Percentiles rank a stretch among this genome's conserved stretches.
Conservation (phyloP, 2,329 filamentous ascomycete species). For the Ascochyta lentis region DNA sequence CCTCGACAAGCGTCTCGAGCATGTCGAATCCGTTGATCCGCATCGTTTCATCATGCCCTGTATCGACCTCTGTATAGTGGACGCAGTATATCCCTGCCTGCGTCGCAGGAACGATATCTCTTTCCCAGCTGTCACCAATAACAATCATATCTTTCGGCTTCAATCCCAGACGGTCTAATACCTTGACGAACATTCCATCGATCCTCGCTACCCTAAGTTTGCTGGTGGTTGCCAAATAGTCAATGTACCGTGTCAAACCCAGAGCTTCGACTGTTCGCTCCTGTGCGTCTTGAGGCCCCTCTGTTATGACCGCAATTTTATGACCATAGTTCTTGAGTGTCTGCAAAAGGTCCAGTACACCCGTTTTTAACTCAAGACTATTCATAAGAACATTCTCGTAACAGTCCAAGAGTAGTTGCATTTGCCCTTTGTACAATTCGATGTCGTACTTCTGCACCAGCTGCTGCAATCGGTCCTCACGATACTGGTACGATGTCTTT, state of each 20-base stretch:
- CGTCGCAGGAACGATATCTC: constrained; percentile 21
- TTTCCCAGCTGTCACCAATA: constrained; percentile 23
- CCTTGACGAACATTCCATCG: not conserved
- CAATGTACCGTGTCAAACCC: constrained; percentile 34
- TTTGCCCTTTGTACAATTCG: constrained; percentile 37
- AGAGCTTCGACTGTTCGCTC: constrained; percentile 52
- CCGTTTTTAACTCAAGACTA: constrained; percentile 31
- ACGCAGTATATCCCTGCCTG: constrained; percentile 10
- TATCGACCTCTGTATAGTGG: not conserved
- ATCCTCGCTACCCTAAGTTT: constrained; percentile 29
- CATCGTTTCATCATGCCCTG: not conserved
- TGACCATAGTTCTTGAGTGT: constrained; percentile 46
- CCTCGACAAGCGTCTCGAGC: not conserved
- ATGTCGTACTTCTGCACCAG: not conserved
- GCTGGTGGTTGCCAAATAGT: constrained; percentile 47
- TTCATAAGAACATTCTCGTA: not conserved
- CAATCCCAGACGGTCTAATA: not conserved
- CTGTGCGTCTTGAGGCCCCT: constrained; percentile 58
- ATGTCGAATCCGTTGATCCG: not conserved
- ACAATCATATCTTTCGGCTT: constrained; percentile 15
- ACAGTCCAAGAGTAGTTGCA: not conserved
- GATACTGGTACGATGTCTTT: constrained; percentile 54
- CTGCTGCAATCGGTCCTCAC: constrained; percentile 48
- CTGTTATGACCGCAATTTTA: constrained; percentile 55
- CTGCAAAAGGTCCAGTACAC: constrained; percentile 46